These are phyloP conservation scores for Paecilomyces fulvus DNA, from an alignment of 2,329 filamentous ascomycete genomes.

Conservation along the genomic window DNA sequence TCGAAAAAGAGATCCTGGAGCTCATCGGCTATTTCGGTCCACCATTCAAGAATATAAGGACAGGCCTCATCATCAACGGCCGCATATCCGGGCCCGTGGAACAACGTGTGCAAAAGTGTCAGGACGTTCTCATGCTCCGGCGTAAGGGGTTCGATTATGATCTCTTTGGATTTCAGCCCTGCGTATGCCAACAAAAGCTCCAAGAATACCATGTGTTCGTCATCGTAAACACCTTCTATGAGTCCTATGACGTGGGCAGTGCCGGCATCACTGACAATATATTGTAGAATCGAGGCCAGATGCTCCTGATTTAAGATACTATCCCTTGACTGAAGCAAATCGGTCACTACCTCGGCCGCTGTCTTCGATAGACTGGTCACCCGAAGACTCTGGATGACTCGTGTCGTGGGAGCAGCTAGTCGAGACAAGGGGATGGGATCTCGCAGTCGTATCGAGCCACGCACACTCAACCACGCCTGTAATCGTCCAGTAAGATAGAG, in stretches of 20 bases:
- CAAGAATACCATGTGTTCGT: constrained; percentile 31
- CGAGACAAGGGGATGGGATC: constrained; percentile 12
- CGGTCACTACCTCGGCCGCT: constrained; percentile 27
- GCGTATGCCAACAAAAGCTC: constrained; percentile 33
- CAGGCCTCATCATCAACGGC: constrained; percentile 32
- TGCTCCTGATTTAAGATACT: constrained; percentile 19
- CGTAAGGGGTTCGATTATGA: constrained; percentile 23
- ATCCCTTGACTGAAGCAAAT: constrained; percentile 22
- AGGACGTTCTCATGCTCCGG: constrained; percentile 26
- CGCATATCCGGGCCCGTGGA: constrained; percentile 32
- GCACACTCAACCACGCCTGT: constrained; percentile 28
- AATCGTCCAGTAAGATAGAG: neutral
- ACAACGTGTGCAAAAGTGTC: constrained; percentile 28
- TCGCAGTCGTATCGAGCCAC: constrained; percentile 15
- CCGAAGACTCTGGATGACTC: constrained; percentile 18
- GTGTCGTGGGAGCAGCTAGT: constrained; percentile 14
- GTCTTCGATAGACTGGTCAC: constrained; percentile 18
- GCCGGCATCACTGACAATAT: constrained; percentile 25
- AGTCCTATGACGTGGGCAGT: constrained; percentile 23
- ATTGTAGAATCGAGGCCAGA: constrained; percentile 20
- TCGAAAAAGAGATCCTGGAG: constrained; percentile 24
- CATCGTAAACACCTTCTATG: constrained; percentile 27
- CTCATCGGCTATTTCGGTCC: constrained; percentile 33
- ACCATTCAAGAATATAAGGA: constrained; percentile 33
- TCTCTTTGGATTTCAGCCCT: constrained; percentile 18